Percentiles rank a stretch among this genome's conserved stretches.
These are phyloP conservation scores for Elsinoe fawcettii DNA, from an alignment of 2,329 filamentous ascomycete genomes.

Conservation along the genomic window DNA sequence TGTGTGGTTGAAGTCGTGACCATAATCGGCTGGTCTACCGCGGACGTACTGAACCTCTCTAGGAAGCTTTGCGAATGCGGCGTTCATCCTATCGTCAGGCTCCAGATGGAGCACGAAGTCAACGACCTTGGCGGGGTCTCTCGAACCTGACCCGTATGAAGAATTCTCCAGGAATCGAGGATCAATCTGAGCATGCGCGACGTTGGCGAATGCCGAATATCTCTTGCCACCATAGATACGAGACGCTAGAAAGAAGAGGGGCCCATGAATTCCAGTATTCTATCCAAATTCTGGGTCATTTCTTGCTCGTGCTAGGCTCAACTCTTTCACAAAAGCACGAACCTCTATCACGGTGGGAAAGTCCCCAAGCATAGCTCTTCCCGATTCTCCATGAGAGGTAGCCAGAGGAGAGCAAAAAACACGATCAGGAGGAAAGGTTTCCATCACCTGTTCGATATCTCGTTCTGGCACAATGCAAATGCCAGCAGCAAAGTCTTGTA, in stretches of 20 bases:
- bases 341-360: neutral
- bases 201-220: neutral
- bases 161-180: neutral
- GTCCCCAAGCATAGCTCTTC: neutral
- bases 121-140: neutral
- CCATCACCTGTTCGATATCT: neutral
- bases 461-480: neutral
- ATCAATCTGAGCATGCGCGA: neutral
- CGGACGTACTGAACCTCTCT: neutral
- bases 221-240: neutral
- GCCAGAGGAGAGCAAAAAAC: neutral
- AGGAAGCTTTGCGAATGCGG: neutral
- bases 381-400: neutral
- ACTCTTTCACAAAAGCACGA: neutral
- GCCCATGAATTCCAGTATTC: neutral
- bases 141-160: too few relatives aligned
- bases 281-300: neutral
- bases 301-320: neutral
- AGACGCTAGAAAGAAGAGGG: neutral
- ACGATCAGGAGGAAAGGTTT: neutral
- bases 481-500: neutral
- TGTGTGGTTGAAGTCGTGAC: conserved; percentile 14
- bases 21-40: neutral
- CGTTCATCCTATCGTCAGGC: neutral
- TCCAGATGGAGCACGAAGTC: neutral